Evolutionary conservation across 306 rosid genomes (phyloP).

Genomic region (Prunus kanzakura): DNA sequence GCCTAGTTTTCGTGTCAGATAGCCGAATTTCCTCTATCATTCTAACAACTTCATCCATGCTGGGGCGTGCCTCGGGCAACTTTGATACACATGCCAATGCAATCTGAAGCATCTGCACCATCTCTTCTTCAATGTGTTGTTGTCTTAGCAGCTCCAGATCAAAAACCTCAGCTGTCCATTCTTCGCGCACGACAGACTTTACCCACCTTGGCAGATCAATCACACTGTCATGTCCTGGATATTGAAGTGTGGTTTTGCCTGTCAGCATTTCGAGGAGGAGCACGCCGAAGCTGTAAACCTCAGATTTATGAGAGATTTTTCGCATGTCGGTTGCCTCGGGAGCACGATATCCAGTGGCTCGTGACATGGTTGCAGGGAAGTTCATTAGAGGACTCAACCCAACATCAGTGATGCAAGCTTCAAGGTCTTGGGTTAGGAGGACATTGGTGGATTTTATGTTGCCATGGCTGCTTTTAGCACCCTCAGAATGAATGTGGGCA

Average conservation of each 20-base stretch:
- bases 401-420: conserved; percentile 54
- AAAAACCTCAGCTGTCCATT: conserved; percentile 87
- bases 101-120: conserved; percentile 87
- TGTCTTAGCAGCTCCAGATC: conserved; percentile 67
- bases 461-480: conserved; percentile 65
- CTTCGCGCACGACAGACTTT: conserved; percentile 76
- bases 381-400: conserved; percentile 61
- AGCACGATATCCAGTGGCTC: conserved; percentile 59
- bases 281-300: conserved; percentile 77
- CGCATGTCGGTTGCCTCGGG: conserved; percentile 62
- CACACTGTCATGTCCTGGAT: conserved; percentile 52
- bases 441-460: conserved; percentile 75
- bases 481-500: conserved; percentile 58
- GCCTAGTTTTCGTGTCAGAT: conserved; percentile 42
- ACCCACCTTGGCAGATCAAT: conserved; percentile 91
- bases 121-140: conserved; percentile 64
- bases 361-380: conserved; percentile 52
- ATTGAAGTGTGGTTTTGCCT: conserved; percentile 54
- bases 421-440: conserved; percentile 59
- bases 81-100: conserved; percentile 60
- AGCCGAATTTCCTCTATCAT: conserved; percentile 68
- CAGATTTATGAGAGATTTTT: conserved; percentile 61
- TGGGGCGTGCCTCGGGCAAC: conserved; percentile 62
- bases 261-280: conserved; percentile 77
- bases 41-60: conserved; percentile 50